These are phyloP conservation scores for Thalassiosira mediterranea DNA, from an alignment of 352 stramenopile genomes.

Conservation along the genomic window DNA sequence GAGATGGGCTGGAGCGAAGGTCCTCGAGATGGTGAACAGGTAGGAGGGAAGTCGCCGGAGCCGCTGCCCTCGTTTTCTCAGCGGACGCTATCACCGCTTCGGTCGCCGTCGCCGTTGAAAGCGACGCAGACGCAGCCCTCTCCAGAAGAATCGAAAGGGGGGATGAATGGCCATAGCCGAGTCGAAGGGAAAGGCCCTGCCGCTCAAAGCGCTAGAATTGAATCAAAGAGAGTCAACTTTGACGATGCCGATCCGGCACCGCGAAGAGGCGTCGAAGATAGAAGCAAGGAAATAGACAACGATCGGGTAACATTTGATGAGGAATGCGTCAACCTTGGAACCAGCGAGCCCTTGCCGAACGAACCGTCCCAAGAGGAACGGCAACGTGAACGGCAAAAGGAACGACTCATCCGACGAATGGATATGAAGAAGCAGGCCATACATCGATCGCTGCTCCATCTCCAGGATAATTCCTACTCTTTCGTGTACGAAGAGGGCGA, in stretches of 20 bases:
- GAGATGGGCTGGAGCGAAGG: not conserved
- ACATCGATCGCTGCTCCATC: slow-evolving; percentile 40
- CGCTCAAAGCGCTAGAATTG: not conserved
- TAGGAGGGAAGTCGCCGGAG: not conserved
- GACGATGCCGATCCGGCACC: no score
- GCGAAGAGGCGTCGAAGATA: no score
- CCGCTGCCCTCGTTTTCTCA: not conserved
- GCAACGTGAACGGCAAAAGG: slow-evolving; percentile 7
- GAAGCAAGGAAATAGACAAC: not conserved
- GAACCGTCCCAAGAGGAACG: not conserved
- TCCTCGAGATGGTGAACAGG: not conserved
- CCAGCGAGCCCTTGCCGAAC: not conserved
- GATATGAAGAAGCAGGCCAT: slow-evolving; percentile 45
- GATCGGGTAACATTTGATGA: not conserved
- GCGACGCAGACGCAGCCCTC: not conserved
- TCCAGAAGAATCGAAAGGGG: not conserved
- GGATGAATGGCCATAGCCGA: not conserved
- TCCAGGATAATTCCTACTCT: slow-evolving; percentile 48
- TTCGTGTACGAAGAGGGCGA: slow-evolving; percentile 33
- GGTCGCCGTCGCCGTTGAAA: slow-evolving; percentile 3
- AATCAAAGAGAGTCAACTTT: not conserved
- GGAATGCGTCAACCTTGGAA: not conserved
- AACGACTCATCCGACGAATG: slow-evolving; percentile 25
- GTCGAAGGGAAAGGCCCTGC: not conserved
- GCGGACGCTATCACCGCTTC: not conserved